Percentiles rank a stretch among this genome's conserved stretches.
Conservation (phyloP, 1,139 yeast genomes). For the Kodamaea anthophila region DNA sequence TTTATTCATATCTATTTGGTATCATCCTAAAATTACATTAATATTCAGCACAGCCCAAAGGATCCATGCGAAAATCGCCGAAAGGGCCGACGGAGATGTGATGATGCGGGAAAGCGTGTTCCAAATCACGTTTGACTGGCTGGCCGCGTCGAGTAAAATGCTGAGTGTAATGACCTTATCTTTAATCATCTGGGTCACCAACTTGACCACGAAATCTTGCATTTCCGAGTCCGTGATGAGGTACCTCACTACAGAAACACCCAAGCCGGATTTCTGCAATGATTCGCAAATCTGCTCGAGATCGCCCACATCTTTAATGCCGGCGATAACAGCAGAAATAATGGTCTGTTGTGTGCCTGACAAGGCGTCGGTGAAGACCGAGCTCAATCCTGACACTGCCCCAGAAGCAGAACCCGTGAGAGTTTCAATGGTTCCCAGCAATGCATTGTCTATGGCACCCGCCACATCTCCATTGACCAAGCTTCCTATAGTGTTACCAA, state of each 20-base stretch:
- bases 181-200: conserved; percentile 15
- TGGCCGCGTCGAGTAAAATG: conserved; percentile 10
- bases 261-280: conserved; percentile 26
- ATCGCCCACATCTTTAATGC: conserved; percentile 14
- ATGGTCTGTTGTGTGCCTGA: conserved; percentile 7
- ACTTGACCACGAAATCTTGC: conserved; percentile 16
- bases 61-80: conserved; percentile 5
- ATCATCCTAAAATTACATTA: too few relatives aligned
- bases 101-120: conserved; percentile 10
- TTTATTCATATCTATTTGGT: too few relatives aligned
- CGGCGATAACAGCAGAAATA: conserved; percentile 9
- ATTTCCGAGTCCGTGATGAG: conserved; percentile 17
- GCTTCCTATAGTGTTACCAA: conserved; percentile 6
- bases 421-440: conserved; percentile 12
- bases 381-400: conserved; percentile 3
- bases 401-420: conserved; percentile 8
- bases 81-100: conserved; percentile 9
- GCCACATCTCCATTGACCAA: conserved; percentile 6
- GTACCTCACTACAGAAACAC: conserved; percentile 19
- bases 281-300: conserved; percentile 20
- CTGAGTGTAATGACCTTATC: conserved; percentile 16
- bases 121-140: conserved; percentile 10
- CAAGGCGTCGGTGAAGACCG: conserved; percentile 4
- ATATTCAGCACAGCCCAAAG: conserved; percentile 3
- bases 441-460: conserved; percentile 7